Base-by-base conservation (phyloP, 1,139 yeast genomes). In the Saccharomyces pastorianus region DNA sequence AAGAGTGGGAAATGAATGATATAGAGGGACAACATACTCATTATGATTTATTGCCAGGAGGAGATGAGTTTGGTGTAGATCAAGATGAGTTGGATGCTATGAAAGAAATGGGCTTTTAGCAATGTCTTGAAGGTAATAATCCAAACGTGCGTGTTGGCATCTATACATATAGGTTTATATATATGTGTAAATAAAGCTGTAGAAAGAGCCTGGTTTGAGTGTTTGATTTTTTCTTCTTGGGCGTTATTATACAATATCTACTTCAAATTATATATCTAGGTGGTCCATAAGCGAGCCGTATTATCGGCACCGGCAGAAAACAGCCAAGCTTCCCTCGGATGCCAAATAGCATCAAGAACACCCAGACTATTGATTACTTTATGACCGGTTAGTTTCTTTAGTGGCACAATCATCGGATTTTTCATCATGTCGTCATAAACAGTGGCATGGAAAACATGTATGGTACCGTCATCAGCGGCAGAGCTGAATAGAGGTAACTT, bases 251-350 rank as follows among this genome's bases (percentile, higher is more conserved):
- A 51, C 56, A 57, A 49, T 57, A 47, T 53, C 49, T 51, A 50
- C 57, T 70, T 32, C 38, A n/a, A 32, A 32, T 14, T 14, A 32
- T n/a, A n/a, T 6, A 32, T 32, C 17, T 32, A 83, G n/a, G 96
- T 88, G 46, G 99, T 93, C 99, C 99, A 93, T 67, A 93, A 77
- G 68, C 96, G 84, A 20, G 97, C 98, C 53, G 93, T 85, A 58
- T 96, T 91, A 72, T 95, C 99, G 25, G 98, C 98, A 64, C 98
- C 99, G n/a, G 96, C 90, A 69, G 95, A 85, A 71, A 93, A 90
- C 65, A 93, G 77, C 99, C 99, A 93, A 1, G 99, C 97, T 73
- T 95, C 98, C 67, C 85, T 84, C 60, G 99, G 98, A 77, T 95
- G 99, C 99, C 99, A 93, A 53, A 81, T 81, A 54, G 87, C 80